Evolutionary conservation across 1,139 yeast species (phyloP).

Genomic region (Ogataea hybrid): DNA sequence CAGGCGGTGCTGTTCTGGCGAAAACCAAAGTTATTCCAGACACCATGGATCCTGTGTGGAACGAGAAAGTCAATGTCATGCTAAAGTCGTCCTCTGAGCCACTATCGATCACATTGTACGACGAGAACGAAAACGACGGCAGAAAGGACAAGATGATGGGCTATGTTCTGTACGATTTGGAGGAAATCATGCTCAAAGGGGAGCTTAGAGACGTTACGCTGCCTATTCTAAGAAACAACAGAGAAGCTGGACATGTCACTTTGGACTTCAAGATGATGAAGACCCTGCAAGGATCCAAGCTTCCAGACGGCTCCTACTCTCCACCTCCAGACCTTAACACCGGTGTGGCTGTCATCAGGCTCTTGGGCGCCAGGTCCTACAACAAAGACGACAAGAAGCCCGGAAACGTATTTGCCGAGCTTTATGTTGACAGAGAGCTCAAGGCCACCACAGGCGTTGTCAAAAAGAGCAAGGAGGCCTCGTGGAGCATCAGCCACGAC

Average conservation of each 20-base stretch:
- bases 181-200: conserved; percentile 54
- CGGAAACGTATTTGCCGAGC: conserved; percentile 69
- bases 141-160: conserved; percentile 85
- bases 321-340: conserved; percentile 94
- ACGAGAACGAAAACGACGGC: conserved; percentile 60
- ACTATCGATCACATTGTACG: conserved; percentile 63
- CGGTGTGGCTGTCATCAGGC: conserved; percentile 70
- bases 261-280: conserved; percentile 79
- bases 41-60: conserved; percentile 75
- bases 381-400: conserved; percentile 38
- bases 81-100: conserved; percentile 80
- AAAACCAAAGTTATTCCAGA: conserved; percentile 65
- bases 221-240: conserved; percentile 72
- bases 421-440: conserved; percentile 60
- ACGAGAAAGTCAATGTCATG: conserved; percentile 71
- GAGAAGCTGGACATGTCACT: conserved; percentile 69
- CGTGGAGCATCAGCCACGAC: conserved; percentile 67
- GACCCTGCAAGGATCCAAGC: conserved; percentile 67
- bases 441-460: conserved; percentile 54
- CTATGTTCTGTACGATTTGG: conserved; percentile 71
- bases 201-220: conserved; percentile 51
- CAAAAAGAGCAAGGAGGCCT: conserved; percentile 66
- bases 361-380: conserved; percentile 50
- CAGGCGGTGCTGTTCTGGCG: conserved; percentile 57
- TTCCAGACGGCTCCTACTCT: conserved; percentile 81